A percentile compares a stretch with the other conserved stretches of the same genome.
Conservation (phyloP, 2,329 filamentous ascomycete species). For the Fragosphaeria purpurea region DNA sequence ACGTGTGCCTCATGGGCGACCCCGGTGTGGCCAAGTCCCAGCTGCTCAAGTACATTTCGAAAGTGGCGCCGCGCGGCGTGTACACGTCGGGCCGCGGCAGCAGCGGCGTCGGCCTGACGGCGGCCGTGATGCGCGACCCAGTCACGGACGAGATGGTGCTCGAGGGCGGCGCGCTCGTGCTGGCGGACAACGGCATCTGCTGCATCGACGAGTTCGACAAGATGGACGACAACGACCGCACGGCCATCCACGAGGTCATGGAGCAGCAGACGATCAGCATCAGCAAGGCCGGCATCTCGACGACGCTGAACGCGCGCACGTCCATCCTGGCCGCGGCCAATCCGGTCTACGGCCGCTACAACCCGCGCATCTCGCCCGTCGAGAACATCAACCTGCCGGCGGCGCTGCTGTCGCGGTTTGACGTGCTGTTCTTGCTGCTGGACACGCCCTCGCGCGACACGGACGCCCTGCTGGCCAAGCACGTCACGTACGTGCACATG, state of each 20-base stretch:
- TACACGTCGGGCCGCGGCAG: conserved; percentile 75
- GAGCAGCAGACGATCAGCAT: conserved; percentile 81
- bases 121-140: conserved; percentile 74
- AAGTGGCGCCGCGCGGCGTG: conserved; percentile 87
- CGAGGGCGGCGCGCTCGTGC: conserved; percentile 67
- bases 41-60: conserved; percentile 94
- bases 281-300: conserved; percentile 61
- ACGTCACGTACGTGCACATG: conserved; percentile 97
- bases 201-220: conserved; percentile 85
- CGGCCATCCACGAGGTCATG: conserved; percentile 81
- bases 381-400: conserved; percentile 99
- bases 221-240: conserved; percentile 77
- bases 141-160: conserved; percentile 79
- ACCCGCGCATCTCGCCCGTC: conserved; percentile 90
- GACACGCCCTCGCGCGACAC: conserved; percentile 84
- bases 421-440: conserved; percentile 91
- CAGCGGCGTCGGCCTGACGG: conserved; percentile 72
- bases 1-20: conserved; percentile 97
- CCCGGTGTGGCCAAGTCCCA: conserved; percentile 99
- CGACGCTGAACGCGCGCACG: conserved; percentile 86
- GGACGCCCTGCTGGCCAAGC: conserved; percentile 87
- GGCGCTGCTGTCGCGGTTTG: conserved; percentile 90
- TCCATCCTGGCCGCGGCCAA: conserved; percentile 95
- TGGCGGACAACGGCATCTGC: conserved; percentile 77
- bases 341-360: conserved; percentile 95